Conservation (phyloP, 805 yeast genomes). For the Monosporozyma aerobia region DNA sequence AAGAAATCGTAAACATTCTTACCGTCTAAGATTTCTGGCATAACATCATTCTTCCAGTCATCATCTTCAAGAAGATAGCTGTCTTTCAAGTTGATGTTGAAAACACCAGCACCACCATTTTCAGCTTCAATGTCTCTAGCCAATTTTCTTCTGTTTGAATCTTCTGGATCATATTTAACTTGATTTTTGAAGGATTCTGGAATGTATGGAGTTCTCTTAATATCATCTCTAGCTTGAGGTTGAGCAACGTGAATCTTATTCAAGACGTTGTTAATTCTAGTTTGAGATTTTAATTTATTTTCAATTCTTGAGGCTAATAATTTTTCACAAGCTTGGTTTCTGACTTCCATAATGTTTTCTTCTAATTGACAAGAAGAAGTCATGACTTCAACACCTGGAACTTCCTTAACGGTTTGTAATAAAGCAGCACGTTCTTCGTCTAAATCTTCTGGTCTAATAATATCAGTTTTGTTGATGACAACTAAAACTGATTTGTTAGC, state of each 20-base stretch:
- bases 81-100: slow-evolving; percentile 86
- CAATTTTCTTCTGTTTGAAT: slow-evolving; percentile 71
- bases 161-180: slow-evolving; percentile 65
- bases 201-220: slow-evolving; percentile 67
- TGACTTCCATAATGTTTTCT: slow-evolving; percentile 89
- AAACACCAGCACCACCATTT: slow-evolving; percentile 99
- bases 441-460: slow-evolving; percentile 76
- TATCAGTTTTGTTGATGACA: slow-evolving; percentile 91
- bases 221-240: slow-evolving; percentile 83
- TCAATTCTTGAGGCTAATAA: slow-evolving; percentile 91
- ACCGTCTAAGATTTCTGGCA: slow-evolving; percentile 96
- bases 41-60: slow-evolving; percentile 93
- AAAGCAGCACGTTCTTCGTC: slow-evolving; percentile 65
- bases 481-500: slow-evolving; percentile 95
- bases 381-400: slow-evolving; percentile 85
- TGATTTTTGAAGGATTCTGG: slow-evolving; percentile 63
- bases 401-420: slow-evolving; percentile 52
- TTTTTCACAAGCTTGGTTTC: slow-evolving; percentile 97
- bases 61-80: slow-evolving; percentile 88
- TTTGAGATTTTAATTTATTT: slow-evolving; percentile 87
- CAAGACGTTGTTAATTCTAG: slow-evolving; percentile 78
- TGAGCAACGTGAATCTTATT: slow-evolving; percentile 92
- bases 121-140: slow-evolving; percentile 87
- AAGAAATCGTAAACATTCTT: slow-evolving; percentile 94
- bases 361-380: slow-evolving; percentile 88